Base-by-base conservation (phyloP, 2,329 filamentous ascomycete species). In the Fusarium coffeatum region DNA sequence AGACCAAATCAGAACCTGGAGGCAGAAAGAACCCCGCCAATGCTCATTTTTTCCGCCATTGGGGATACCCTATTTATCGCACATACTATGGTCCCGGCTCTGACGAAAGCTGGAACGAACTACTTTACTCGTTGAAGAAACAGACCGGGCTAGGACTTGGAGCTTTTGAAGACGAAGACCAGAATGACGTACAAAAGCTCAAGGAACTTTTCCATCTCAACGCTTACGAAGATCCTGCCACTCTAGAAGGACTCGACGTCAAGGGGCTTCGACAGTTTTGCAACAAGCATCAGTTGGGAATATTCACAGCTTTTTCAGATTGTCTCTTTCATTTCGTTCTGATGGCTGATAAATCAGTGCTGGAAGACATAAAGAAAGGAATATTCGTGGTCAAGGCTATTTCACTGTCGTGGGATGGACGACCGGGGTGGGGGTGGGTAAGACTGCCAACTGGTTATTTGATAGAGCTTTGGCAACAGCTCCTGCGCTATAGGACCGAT, bases 11-110 rank as follows among this genome's bases (percentile, higher is more conserved):
- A 3, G 27, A 22, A 6, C 27, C 28, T 10, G 45, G 28, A 2
- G 45, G 18, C 4, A 48, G 27, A 20, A 48, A 48, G 11, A 20
- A 47, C 22, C 45, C 45, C 6, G 25, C n/a, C n/a, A 69, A 61
- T 25, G 55, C 59, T 13, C 27, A 64, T 15, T 37, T 43, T 4
- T 64, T 57, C 28, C 16, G 32, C 13, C 34, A 28, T 1, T 69
- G 64, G 55, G 66, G 64, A 6, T 67, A 60, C 23, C 43, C 55
- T 10, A 64, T 69, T 18, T 67, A 69, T 28, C 55, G 64, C 40
- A 64, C 53, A 1, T 46, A 64, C 28, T 68, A 69, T 13, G 16
- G 48, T 32, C 40, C 30, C 6, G 51, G 43, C 8, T 61, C 61
- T 1, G 43, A 69, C 1, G 15, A 61, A 23, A 4, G 50, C 30